Conservation (phyloP, 2,329 filamentous ascomycete species). For the Tolypocladium sp. region DNA sequence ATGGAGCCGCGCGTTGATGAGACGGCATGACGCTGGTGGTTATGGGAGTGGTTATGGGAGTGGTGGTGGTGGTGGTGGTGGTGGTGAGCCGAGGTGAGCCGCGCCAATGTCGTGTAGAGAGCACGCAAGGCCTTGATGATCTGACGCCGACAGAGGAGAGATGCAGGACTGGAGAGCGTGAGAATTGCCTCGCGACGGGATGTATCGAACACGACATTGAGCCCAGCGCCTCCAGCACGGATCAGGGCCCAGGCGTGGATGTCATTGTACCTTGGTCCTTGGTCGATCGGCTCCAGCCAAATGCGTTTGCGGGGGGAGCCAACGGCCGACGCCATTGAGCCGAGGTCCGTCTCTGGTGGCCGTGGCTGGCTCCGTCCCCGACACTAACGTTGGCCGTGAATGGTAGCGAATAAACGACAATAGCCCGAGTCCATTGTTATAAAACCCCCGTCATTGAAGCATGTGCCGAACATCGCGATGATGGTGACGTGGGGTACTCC, state of each 20-base stretch:
- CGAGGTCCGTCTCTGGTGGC: constrained; percentile 4
- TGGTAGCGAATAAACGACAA: background rate
- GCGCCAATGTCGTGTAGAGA: background rate
- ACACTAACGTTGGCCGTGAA: background rate
- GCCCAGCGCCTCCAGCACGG: background rate
- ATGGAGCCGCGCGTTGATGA: background rate
- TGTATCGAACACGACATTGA: background rate
- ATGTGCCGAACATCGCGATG: background rate
- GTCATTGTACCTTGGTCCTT: constrained; percentile 1
- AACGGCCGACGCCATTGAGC: background rate
- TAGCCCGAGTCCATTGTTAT: background rate
- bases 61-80: constrained; percentile 1
- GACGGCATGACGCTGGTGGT: constrained; percentile 2
- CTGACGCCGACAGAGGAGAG: background rate
- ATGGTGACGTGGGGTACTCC: background rate
- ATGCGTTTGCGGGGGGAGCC: background rate
- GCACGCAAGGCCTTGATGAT: background rate
- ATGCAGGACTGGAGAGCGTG: background rate
- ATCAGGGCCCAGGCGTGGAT: background rate
- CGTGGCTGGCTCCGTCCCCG: background rate
- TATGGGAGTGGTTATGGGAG: background rate
- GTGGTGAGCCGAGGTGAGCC: background rate
- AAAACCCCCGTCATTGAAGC: background rate
- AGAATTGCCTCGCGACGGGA: background rate
- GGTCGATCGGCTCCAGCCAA: background rate